Evolutionary conservation across 2,329 filamentous ascomycete species (phyloP).

Genomic region (Pezicula neosporulosa): DNA sequence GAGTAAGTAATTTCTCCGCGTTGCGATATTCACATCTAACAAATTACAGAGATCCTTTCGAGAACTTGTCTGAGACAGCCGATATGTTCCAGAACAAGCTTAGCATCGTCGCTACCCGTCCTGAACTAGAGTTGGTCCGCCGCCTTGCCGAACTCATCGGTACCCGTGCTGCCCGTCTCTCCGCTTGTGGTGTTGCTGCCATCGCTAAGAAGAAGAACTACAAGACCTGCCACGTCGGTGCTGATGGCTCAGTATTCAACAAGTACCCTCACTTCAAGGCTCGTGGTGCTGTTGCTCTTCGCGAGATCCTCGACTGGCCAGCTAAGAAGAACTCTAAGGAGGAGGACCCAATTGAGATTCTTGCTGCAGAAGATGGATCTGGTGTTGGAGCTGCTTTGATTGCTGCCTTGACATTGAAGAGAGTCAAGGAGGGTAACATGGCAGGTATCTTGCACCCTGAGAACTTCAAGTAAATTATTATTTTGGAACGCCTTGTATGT

Average conservation of each 20-base stretch:
- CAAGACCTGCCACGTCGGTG: constrained; percentile 85
- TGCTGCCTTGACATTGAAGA: constrained; percentile 67
- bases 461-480: constrained; percentile 45
- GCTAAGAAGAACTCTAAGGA: constrained; percentile 65
- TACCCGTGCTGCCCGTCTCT: constrained; percentile 88
- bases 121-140: constrained; percentile 86
- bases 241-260: constrained; percentile 97
- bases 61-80: constrained; percentile 87
- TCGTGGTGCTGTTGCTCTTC: constrained; percentile 81
- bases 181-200: constrained; percentile 89
- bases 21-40: constrained; percentile 1
- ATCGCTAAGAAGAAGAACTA: constrained; percentile 97
- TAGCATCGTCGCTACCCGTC: constrained; percentile 63
- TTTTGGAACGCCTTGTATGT: background rate
- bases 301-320: constrained; percentile 95
- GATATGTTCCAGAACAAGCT: constrained; percentile 80
- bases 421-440: constrained; percentile 59
- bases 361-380: constrained; percentile 90
- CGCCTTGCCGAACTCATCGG: constrained; percentile 91
- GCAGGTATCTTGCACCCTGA: constrained; percentile 63
- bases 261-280: constrained; percentile 99
- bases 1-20: constrained; percentile 51
- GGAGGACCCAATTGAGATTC: constrained; percentile 82
- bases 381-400: constrained; percentile 97
- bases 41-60: constrained; percentile 74